A percentile compares a stretch with the other conserved stretches of the same genome.
phyloP scores from a whole-genome alignment of 768 basidiomycete species.

The Boletus vinaceobasis region DNA sequence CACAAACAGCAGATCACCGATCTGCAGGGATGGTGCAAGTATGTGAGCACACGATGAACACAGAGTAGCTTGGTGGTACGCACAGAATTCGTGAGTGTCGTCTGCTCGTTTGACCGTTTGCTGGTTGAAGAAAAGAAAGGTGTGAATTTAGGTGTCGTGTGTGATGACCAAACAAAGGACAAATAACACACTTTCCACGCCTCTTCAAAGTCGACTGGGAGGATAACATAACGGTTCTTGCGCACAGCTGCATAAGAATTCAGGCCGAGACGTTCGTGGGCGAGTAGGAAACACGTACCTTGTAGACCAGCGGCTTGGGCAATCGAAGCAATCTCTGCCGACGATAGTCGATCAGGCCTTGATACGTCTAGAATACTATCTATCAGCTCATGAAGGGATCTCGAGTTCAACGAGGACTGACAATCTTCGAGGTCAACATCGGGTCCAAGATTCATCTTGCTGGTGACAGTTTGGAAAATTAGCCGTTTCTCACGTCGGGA shows the following conservation, averaged over 20 bases:
- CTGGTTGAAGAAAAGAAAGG: constrained; percentile 47
- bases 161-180: constrained; percentile 39
- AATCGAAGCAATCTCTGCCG: constrained; percentile 93
- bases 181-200: constrained; percentile 95
- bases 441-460: constrained; percentile 96
- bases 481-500: constrained; percentile 92
- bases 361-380: constrained; percentile 70
- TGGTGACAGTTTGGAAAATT: constrained; percentile 96
- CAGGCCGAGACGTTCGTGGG: neutral
- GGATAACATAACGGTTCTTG: constrained; percentile 96
- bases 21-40: constrained; percentile 27
- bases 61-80: constrained; percentile 31
- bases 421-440: constrained; percentile 99
- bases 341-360: constrained; percentile 91
- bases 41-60: constrained; percentile 5
- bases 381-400: constrained; percentile 11
- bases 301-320: constrained; percentile 97
- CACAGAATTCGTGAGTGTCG: constrained; percentile 96
- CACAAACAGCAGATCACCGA: constrained; percentile 30
- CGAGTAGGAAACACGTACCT: constrained; percentile 44
- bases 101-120: constrained; percentile 95
- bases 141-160: constrained; percentile 32
- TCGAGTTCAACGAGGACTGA: constrained; percentile 39
- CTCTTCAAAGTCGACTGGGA: constrained; percentile 97
- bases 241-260: constrained; percentile 61